These are phyloP conservation scores for Linnemannia elongata DNA, from an alignment of 192 early-diverging fungal genomes.

Conservation along the genomic window DNA sequence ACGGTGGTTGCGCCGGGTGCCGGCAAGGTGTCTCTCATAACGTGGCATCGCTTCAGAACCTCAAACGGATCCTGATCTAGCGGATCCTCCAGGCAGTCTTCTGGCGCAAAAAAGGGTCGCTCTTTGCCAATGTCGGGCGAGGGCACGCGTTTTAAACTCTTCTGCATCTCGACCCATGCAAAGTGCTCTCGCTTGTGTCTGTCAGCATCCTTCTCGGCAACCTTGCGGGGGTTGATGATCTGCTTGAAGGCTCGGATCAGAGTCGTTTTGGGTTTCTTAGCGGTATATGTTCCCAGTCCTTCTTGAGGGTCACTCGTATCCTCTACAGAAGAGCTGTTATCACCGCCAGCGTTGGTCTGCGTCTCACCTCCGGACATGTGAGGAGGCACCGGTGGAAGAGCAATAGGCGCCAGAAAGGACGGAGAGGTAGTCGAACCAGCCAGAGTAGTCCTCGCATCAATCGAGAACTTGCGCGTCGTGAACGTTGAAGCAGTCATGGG, in stretches of 20 bases:
- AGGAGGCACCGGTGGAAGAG: too few relatives aligned
- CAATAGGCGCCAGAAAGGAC: not conserved
- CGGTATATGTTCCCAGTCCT: constrained; percentile 15
- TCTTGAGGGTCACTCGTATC: not conserved
- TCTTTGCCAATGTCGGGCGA: constrained; percentile 38
- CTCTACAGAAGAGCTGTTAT: not conserved
- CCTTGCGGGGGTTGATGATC: constrained; percentile 48
- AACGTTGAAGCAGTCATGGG: constrained; percentile 12
- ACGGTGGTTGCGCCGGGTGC: not conserved
- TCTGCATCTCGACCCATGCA: constrained; percentile 56
- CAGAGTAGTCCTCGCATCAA: constrained; percentile 13
- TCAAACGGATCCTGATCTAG: constrained; percentile 40
- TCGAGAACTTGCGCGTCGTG: constrained; percentile 37
- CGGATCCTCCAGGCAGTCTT: not conserved
- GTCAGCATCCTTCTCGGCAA: constrained; percentile 43
- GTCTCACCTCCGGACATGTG: not conserved
- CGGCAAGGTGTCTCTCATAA: constrained; percentile 15
- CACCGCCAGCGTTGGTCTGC: not conserved
- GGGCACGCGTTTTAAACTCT: constrained; percentile 35
- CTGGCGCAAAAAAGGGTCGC: not conserved
- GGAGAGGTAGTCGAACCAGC: not conserved
- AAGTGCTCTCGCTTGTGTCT: constrained; percentile 48
- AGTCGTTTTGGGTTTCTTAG: constrained; percentile 50
- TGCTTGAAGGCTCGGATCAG: constrained; percentile 43
- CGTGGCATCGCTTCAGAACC: constrained; percentile 22